Evolutionary conservation across 805 yeast species (phyloP), one percentile per base, ranked within the genome.

Genomic region (Ogataea methylovora): DNA sequence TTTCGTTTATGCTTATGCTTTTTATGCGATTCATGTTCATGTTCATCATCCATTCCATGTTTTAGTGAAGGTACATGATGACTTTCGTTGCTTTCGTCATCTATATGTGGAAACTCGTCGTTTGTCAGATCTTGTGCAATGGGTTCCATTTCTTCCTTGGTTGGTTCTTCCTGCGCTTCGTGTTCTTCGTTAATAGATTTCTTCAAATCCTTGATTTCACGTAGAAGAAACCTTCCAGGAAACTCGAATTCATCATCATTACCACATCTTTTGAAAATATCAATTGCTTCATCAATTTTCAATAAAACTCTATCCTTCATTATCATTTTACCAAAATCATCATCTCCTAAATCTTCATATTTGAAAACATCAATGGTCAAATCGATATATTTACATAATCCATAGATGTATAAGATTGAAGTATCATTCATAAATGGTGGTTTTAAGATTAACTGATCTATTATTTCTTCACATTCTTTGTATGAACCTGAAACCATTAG

Each of bases 361-460:
- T 18, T 27, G 5, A 13, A 13, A 4, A 18, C 15, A 18, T 13
- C 12, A 12, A n/a, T n/a, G n/a, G 22, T 12, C 13, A 31, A 13
- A 14, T 52, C 48, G 8, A 52, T 24, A 20, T 46, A 41, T 16
- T 43, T 41, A 34, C 42, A 43, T 33, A 52, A 30, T 3, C 37
- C 63, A 32, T 49, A 32, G 24, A 68, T 40, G 43, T 59, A 70
- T 29, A 54, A 54, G 20, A 67, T 51, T n/a, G 47, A 51, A 2
- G 72, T 71, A 33, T 69, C 72, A 5, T 40, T 41, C 29, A 49
- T 52, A 40, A 54, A 69, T 1, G 76, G 76, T 7, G 67, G 67
- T 32, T 56, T 56, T 33, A 69, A 54, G 17, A 61, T 37, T 24
- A 69, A 41, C 27, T 61, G 63, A 15, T 60, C 62, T 12, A 65